A percentile compares a stretch with the other conserved stretches of the same genome.
These are phyloP conservation scores for Linaria vulgaris DNA, from an alignment of 257 asterid genomes.

Conservation along the genomic window DNA sequence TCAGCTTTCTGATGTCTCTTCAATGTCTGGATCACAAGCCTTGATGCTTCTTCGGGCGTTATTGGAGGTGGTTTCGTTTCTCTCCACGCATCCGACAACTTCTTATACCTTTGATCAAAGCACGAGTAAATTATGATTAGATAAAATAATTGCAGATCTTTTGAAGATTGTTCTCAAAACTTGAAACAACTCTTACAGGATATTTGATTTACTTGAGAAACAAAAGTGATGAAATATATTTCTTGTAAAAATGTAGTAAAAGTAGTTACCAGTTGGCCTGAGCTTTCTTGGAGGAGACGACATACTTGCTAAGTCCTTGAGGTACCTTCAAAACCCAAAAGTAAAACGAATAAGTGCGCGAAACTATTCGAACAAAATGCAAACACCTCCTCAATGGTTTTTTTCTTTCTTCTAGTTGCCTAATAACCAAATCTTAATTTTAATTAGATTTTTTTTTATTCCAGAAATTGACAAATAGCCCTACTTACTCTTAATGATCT, in stretches of 20 bases:
- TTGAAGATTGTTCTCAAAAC: not conserved
- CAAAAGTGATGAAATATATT: no score
- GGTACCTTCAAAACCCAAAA: constrained; percentile 59
- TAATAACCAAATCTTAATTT: no score
- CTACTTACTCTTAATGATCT: no score
- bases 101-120: constrained; percentile 63
- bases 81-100: constrained; percentile 91
- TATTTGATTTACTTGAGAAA: no score
- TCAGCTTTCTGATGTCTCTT: constrained; percentile 87
- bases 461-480: no score
- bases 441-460: no score
- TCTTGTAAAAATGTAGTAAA: no score
- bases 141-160: not conserved
- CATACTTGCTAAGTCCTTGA: constrained; percentile 67
- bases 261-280: constrained; percentile 76
- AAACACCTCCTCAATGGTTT: no score
- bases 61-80: constrained; percentile 83
- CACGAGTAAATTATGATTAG: not conserved
- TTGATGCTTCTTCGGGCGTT: constrained; percentile 81
- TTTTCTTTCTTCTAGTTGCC: no score
- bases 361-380: no score
- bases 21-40: constrained; percentile 74
- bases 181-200: not conserved
- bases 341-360: not conserved
- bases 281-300: constrained; percentile 80